phyloP scores from a whole-genome alignment of 306 rosid genomes.

The Ormosia semicastrata region DNA sequence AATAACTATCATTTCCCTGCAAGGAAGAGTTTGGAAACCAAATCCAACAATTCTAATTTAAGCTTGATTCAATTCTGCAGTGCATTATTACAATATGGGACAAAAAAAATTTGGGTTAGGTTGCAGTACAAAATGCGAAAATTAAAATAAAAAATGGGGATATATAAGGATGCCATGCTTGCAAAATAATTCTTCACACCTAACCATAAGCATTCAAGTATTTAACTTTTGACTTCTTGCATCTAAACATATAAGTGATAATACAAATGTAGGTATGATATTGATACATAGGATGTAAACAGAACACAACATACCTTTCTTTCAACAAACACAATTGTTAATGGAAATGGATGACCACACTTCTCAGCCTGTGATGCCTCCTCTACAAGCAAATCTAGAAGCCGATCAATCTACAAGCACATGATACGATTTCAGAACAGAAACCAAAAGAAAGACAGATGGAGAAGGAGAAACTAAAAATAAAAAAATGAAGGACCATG shows the following conservation, averaged over 20 bases:
- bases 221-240: background rate
- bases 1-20: background rate
- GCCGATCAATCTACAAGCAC: slow-evolving; percentile 69
- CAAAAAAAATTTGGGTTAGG: background rate
- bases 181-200: background rate
- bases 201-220: background rate
- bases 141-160: background rate
- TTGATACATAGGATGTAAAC: background rate
- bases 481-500: background rate
- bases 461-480: background rate
- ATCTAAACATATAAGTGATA: slow-evolving; percentile 5
- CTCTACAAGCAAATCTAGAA: slow-evolving; percentile 77
- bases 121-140: background rate
- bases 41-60: background rate
- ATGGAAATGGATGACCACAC: slow-evolving; percentile 64
- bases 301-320: slow-evolving; percentile 58
- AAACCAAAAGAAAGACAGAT: slow-evolving; percentile 13
- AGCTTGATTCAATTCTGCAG: background rate
- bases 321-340: slow-evolving; percentile 86
- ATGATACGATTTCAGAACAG: slow-evolving; percentile 16
- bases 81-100: background rate
- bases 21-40: background rate
- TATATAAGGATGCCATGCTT: background rate
- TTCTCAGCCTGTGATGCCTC: slow-evolving; percentile 74
- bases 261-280: background rate